phyloP scores from a whole-genome alignment of 306 rosid species.

The Trifolium subterraneum region DNA sequence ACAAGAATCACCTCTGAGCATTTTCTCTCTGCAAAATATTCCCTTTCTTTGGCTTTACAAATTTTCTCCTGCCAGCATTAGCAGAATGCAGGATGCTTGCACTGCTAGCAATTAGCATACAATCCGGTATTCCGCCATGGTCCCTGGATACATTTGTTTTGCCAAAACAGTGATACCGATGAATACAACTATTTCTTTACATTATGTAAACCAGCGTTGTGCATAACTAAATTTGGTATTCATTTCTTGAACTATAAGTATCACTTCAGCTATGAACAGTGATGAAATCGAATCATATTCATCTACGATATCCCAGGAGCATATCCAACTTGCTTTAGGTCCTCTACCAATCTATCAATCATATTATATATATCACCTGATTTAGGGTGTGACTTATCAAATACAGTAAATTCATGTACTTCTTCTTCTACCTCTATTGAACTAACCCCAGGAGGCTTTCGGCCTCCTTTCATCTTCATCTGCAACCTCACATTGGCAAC shows the following conservation, averaged over 20 bases:
- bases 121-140: not conserved
- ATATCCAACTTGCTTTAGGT: slow-evolving; percentile 61
- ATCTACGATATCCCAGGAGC: slow-evolving; percentile 42
- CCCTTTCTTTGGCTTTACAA: slow-evolving; percentile 33
- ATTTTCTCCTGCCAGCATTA: slow-evolving; percentile 20
- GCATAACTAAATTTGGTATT: slow-evolving; percentile 15
- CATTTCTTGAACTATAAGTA: slow-evolving; percentile 8
- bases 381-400: slow-evolving; percentile 76
- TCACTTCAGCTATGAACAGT: slow-evolving; percentile 13
- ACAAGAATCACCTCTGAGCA: slow-evolving; percentile 12
- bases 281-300: slow-evolving; percentile 24
- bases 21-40: slow-evolving; percentile 27
- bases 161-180: slow-evolving; percentile 16
- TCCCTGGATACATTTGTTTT: not conserved
- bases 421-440: slow-evolving; percentile 69
- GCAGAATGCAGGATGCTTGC: slow-evolving; percentile 30
- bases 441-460: slow-evolving; percentile 86
- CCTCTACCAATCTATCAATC: slow-evolving; percentile 66
- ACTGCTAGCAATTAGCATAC: slow-evolving; percentile 22
- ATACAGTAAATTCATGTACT: slow-evolving; percentile 78
- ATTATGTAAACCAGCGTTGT: slow-evolving; percentile 25
- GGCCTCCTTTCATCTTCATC: slow-evolving; percentile 67
- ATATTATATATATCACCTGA: slow-evolving; percentile 69
- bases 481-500: slow-evolving; percentile 64
- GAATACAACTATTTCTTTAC: slow-evolving; percentile 18